phyloP scores from a whole-genome alignment of 2,329 filamentous ascomycete genomes.

The Madurella mycetomatis region DNA sequence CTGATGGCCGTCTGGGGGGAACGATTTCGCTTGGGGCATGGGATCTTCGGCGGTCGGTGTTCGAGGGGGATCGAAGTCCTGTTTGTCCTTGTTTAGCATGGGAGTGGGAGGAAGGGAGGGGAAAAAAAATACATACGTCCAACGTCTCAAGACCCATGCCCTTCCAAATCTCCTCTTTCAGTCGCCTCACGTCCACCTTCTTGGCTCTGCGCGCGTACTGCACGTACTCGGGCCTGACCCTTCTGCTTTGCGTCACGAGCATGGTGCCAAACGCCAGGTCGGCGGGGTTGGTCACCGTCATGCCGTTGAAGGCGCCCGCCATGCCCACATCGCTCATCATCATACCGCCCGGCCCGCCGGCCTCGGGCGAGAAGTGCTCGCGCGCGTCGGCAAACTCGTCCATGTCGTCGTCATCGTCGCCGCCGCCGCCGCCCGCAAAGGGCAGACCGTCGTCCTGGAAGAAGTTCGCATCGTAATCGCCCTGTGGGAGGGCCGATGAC shows the following conservation, averaged over 20 bases:
- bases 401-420: constrained; percentile 60
- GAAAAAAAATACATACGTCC: constrained; percentile 39
- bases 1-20: too few species aligned
- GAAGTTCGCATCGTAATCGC: constrained; percentile 95
- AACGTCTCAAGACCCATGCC: constrained; percentile 55
- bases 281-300: constrained; percentile 42
- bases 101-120: neutral
- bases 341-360: constrained; percentile 37
- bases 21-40: too few species aligned
- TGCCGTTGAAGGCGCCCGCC: constrained; percentile 41
- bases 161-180: constrained; percentile 69
- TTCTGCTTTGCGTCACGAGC: constrained; percentile 60
- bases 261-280: constrained; percentile 59
- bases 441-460: constrained; percentile 84
- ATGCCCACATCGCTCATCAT: constrained; percentile 42
- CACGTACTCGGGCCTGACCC: constrained; percentile 63
- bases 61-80: too few species aligned
- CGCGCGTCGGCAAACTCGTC: constrained; percentile 74
- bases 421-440: constrained; percentile 54
- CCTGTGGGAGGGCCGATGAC: constrained; percentile 56
- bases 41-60: too few species aligned
- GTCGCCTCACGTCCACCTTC: constrained; percentile 63
- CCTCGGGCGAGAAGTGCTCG: constrained; percentile 70
- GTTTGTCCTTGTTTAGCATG: neutral
- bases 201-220: constrained; percentile 67